A percentile compares a stretch with the other conserved stretches of the same genome.
phyloP scores from a whole-genome alignment of 2,329 filamentous ascomycete genomes.

The Lecanosticta acicola region DNA sequence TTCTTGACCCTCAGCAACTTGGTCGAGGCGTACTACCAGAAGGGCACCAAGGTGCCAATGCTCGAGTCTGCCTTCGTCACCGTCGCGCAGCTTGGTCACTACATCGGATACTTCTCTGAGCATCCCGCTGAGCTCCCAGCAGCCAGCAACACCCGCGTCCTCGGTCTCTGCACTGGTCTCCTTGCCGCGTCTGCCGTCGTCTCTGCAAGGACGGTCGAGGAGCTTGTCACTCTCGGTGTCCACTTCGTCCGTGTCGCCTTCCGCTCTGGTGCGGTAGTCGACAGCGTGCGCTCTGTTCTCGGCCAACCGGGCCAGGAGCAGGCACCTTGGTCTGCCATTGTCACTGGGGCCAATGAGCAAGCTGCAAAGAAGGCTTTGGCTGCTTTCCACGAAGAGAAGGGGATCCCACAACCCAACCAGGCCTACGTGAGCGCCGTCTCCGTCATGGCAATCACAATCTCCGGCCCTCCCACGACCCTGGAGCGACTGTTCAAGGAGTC shows the following conservation, averaged over 20 bases:
- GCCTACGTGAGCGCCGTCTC: slow-evolving; percentile 57
- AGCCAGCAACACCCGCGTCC: slow-evolving; percentile 48
- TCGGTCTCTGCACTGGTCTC: slow-evolving; percentile 64
- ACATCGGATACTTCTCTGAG: slow-evolving; percentile 57
- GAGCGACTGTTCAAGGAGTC: slow-evolving; percentile 48
- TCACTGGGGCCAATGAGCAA: slow-evolving; percentile 52
- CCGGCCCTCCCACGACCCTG: slow-evolving; percentile 52
- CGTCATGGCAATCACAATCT: slow-evolving; percentile 55
- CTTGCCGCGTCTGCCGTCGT: slow-evolving; percentile 65
- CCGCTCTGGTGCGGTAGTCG: slow-evolving; percentile 50
- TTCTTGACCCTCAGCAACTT: slow-evolving; percentile 60
- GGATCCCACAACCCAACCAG: slow-evolving; percentile 46
- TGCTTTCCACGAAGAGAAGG: slow-evolving; percentile 54
- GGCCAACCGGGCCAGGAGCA: slow-evolving; percentile 52
- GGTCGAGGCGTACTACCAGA: slow-evolving; percentile 58
- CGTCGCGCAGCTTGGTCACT: slow-evolving; percentile 61
- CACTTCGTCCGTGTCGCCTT: slow-evolving; percentile 63
- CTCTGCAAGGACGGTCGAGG: slow-evolving; percentile 56
- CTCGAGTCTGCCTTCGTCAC: slow-evolving; percentile 61
- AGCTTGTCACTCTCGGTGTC: slow-evolving; percentile 57
- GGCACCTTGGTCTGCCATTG: slow-evolving; percentile 62
- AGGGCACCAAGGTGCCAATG: slow-evolving; percentile 53
- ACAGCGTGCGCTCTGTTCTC: slow-evolving; percentile 39
- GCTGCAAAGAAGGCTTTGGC: slow-evolving; percentile 48
- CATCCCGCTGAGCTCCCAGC: slow-evolving; percentile 50